Conservation (phyloP, 345 rosid genomes). For the Cardamine resedifolia region DNA sequence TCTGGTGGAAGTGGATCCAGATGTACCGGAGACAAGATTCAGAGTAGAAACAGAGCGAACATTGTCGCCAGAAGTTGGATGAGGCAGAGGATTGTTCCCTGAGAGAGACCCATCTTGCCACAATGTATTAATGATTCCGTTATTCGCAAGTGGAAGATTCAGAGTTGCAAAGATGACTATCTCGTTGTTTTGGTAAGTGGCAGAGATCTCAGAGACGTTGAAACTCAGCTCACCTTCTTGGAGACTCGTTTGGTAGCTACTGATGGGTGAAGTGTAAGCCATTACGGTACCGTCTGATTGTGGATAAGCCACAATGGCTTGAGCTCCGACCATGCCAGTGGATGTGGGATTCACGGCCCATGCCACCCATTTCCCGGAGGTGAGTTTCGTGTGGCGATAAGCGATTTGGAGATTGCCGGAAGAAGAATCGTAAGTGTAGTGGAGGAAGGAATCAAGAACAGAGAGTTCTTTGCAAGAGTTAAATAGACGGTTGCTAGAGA, state of each 20-base stretch:
- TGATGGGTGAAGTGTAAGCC: slow-evolving; percentile 62
- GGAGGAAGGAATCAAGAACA: slow-evolving; percentile 55
- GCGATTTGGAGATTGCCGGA: slow-evolving; percentile 57
- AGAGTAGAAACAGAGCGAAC: slow-evolving; percentile 54
- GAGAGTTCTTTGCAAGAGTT: slow-evolving; percentile 67
- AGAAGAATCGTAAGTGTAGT: slow-evolving; percentile 59
- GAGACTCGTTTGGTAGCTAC: slow-evolving; percentile 45
- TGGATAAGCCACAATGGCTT: slow-evolving; percentile 71
- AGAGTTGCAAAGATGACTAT: slow-evolving; percentile 61
- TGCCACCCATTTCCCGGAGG: slow-evolving; percentile 59
- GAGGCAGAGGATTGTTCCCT: slow-evolving; percentile 41
- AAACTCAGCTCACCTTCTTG: slow-evolving; percentile 55
- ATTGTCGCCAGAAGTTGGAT: slow-evolving; percentile 53
- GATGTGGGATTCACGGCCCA: slow-evolving; percentile 79
- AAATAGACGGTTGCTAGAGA: slow-evolving; percentile 52
- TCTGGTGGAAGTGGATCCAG: slow-evolving; percentile 26
- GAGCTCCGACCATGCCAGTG: slow-evolving; percentile 67
- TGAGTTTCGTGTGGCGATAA: slow-evolving; percentile 51
- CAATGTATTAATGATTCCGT: slow-evolving; percentile 53
- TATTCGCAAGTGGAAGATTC: slow-evolving; percentile 33
- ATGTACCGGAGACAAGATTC: slow-evolving; percentile 54
- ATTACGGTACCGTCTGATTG: slow-evolving; percentile 48
- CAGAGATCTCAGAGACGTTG: slow-evolving; percentile 53
- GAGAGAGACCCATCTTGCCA: slow-evolving; percentile 81
- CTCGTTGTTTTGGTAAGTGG: slow-evolving; percentile 49